Percentiles rank a stretch among this genome's conserved stretches.
Conservation (phyloP, 2,329 filamentous ascomycete genomes). For the Sporothrix euskadiensis region DNA sequence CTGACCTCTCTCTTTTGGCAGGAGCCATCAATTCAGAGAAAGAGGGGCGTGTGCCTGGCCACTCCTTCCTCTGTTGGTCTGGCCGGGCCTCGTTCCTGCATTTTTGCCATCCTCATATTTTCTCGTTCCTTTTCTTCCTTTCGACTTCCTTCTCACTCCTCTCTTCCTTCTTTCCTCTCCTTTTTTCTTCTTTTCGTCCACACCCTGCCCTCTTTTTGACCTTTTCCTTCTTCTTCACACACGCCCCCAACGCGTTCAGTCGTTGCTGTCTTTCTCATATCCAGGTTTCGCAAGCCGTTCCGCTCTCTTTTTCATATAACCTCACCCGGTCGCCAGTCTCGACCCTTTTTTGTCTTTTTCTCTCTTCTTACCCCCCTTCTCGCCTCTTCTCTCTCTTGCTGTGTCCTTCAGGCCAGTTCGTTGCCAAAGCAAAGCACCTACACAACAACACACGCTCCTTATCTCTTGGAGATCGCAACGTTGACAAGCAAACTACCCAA, state of each 20-base stretch:
- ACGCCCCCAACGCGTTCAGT: slow-evolving; percentile 24
- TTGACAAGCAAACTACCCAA: slow-evolving; percentile 33
- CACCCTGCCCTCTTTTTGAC: not conserved
- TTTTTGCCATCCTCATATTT: not conserved
- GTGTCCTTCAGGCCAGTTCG: slow-evolving; percentile 22
- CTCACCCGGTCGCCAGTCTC: slow-evolving; percentile 31
- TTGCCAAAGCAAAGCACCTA: slow-evolving; percentile 23
- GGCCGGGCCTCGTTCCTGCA: slow-evolving; percentile 15
- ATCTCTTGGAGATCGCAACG: slow-evolving; percentile 28
- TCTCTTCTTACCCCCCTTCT: slow-evolving; percentile 14
- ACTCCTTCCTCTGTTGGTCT: slow-evolving; percentile 6
- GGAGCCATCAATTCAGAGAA: not conserved
- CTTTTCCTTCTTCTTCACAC: not conserved
- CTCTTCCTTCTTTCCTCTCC: not conserved
- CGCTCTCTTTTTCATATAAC: slow-evolving; percentile 29
- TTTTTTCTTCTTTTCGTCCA: slow-evolving; percentile 21
- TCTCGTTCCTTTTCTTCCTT: slow-evolving; percentile 10
- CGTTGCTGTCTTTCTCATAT: slow-evolving; percentile 21
- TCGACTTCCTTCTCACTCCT: slow-evolving; percentile 13
- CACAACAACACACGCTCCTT: slow-evolving; percentile 29
- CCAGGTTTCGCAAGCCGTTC: slow-evolving; percentile 25
- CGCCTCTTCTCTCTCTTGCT: slow-evolving; percentile 18
- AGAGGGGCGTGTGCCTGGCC: slow-evolving; percentile 3
- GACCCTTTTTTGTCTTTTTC: slow-evolving; percentile 21
- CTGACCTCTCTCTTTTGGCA: slow-evolving; percentile 13